Evolutionary conservation across 768 basidiomycete genomes (phyloP).

Genomic region (Russula vinacea): DNA sequence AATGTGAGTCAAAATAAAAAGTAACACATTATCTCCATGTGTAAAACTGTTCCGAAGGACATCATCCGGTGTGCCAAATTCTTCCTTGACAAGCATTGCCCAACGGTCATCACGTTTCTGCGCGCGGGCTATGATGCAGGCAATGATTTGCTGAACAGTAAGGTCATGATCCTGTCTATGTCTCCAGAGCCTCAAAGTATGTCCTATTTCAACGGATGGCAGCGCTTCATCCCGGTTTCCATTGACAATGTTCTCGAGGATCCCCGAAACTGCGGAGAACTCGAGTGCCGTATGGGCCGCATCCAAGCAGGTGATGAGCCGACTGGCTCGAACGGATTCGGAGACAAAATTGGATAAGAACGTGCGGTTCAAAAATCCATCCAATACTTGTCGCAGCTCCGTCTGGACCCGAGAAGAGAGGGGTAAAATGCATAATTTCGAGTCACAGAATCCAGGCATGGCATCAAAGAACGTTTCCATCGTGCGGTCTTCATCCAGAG

Average conservation of each 20-base stretch:
- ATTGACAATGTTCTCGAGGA: neutral
- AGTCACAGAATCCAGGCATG: slow-evolving; percentile 9
- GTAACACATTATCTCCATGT: no score
- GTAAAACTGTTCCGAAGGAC: no score
- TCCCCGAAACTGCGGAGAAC: neutral
- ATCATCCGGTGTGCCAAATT: no score
- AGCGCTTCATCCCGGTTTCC: neutral
- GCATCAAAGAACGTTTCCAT: no score
- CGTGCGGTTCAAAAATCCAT: neutral
- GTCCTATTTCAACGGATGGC: neutral
- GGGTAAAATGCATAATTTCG: neutral
- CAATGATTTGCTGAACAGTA: no score
- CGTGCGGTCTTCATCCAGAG: no score
- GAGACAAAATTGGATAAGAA: neutral
- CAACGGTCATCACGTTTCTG: neutral
- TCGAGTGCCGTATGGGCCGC: neutral
- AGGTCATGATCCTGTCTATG: no score
- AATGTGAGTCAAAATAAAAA: no score
- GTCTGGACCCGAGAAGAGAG: neutral
- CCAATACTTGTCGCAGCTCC: neutral
- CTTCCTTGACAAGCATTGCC: neutral
- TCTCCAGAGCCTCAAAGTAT: neutral
- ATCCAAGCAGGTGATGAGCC: neutral
- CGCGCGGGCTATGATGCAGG: no score
- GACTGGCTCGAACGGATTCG: neutral